Evolutionary conservation across 164 flowering plant species (phyloP).

Genomic region (Vitis vinifera): ASM3070453v1 NC_081812.1:9345501-9346000

Average conservation of each 20-base stretch:
- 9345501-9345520: conserved; percentile 1
- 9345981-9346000: not conserved
- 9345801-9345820: not conserved
- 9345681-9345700: too few relatives aligned
- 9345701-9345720: not conserved
- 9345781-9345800: not conserved
- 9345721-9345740: not conserved
- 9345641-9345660: too few relatives aligned
- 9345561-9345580: conserved; percentile 89
- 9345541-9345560: conserved; percentile 98
- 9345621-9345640: not conserved
- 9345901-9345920: conserved; percentile 68
- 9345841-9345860: not conserved
- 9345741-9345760: conserved; percentile 2
- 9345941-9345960: conserved; percentile 60
- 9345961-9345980: not conserved
- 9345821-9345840: too few relatives aligned
- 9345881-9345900: conserved; percentile 84
- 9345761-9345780: not conserved
- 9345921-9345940: conserved; percentile 86
- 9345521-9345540: conserved; percentile 74
- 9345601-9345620: conserved; percentile 8
- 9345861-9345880: conserved; percentile 51
- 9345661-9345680: too few relatives aligned
- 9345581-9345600: conserved; percentile 78